phyloP scores from a whole-genome alignment of 192 early-diverging fungal genomes.

The Backusella liffmaniae region DNA sequence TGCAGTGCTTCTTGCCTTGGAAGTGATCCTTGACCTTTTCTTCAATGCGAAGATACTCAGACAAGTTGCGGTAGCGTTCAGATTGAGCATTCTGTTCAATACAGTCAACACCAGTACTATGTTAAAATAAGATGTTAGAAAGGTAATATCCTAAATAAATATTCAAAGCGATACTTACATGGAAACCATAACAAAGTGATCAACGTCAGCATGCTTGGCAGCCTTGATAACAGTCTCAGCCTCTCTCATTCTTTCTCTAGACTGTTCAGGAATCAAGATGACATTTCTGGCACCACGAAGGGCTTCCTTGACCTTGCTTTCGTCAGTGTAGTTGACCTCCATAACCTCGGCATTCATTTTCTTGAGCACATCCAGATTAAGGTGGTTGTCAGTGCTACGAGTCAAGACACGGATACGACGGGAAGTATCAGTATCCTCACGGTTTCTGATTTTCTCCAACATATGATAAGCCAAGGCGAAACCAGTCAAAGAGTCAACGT shows the following conservation, averaged over 20 bases:
- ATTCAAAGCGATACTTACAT: slow-evolving; percentile 9
- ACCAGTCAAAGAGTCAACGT: slow-evolving; percentile 18
- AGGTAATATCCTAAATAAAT: background rate
- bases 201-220: slow-evolving; percentile 2
- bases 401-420: slow-evolving; percentile 18
- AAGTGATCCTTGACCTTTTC: slow-evolving; percentile 5
- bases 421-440: background rate
- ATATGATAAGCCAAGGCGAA: slow-evolving; percentile 18
- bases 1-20: background rate
- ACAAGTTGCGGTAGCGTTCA: background rate
- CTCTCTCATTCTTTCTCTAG: background rate
- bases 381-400: background rate
- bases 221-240: slow-evolving; percentile 21
- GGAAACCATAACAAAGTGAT: slow-evolving; percentile 15
- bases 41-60: slow-evolving; percentile 11
- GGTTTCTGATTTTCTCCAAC: background rate
- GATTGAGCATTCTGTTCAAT: background rate
- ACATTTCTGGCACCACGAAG: slow-evolving; percentile 1
- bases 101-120: slow-evolving; percentile 14
- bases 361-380: background rate
- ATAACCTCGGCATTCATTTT: slow-evolving; percentile 8
- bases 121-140: background rate
- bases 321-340: slow-evolving; percentile 14
- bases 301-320: background rate
- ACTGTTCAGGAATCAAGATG: slow-evolving; percentile 20